These are phyloP conservation scores for Psilocybe cubensis DNA, from an alignment of 768 basidiomycete species.

Conservation along the genomic window DNA sequence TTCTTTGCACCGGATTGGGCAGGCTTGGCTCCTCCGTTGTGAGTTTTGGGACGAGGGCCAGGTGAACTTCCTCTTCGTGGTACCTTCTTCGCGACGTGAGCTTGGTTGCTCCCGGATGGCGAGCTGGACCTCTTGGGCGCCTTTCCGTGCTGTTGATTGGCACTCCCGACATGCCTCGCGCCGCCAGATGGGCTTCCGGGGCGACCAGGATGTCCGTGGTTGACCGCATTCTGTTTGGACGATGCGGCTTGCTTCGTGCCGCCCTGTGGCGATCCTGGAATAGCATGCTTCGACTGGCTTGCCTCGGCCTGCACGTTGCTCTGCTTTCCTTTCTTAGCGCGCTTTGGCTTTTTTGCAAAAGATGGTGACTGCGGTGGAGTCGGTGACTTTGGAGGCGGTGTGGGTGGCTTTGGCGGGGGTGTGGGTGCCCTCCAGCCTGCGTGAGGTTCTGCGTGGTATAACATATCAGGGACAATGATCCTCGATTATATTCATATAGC, in stretches of 20 bases:
- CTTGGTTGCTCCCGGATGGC: neutral
- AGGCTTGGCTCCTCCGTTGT: neutral
- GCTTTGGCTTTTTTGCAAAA: neutral
- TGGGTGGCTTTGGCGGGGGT: neutral
- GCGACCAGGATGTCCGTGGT: neutral
- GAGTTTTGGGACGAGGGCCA: neutral
- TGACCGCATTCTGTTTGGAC: neutral
- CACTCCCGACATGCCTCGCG: neutral
- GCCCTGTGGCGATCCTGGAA: neutral
- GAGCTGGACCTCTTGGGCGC: neutral
- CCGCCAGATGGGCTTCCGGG: neutral
- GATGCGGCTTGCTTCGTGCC: neutral
- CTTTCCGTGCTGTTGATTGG: neutral
- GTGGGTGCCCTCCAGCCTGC: constrained; percentile 13
- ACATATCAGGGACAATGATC: neutral
- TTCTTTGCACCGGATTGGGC: neutral
- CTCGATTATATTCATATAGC: neutral
- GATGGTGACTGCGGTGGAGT: neutral
- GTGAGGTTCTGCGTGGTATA: constrained; percentile 1
- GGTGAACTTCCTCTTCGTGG: neutral
- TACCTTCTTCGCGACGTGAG: neutral
- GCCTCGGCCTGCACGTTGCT: neutral
- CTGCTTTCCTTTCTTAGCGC: neutral
- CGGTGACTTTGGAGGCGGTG: constrained; percentile 5
- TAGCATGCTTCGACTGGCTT: neutral